phyloP scores from a whole-genome alignment of 345 rosid genomes.

The Balakata baccata region DNA sequence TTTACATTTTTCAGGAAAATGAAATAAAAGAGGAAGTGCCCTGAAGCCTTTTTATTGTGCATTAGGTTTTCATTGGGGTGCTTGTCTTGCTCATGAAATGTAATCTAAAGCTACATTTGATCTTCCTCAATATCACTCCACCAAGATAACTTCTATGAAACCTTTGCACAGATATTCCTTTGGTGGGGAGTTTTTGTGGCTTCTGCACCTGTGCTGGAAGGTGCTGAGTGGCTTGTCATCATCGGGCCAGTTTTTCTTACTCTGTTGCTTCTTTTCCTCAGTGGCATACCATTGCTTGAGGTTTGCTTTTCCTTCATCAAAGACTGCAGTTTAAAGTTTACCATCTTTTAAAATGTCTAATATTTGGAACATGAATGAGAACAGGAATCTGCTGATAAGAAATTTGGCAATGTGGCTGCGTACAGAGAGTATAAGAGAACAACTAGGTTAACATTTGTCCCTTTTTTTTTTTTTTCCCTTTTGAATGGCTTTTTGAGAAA shows the following conservation, averaged over 20 bases:
- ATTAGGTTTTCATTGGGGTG: neutral
- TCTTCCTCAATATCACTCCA: neutral
- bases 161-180: constrained; percentile 54
- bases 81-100: neutral
- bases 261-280: constrained; percentile 71
- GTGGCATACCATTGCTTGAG: constrained; percentile 96
- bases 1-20: neutral
- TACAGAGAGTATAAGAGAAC: constrained; percentile 67
- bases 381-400: constrained; percentile 85
- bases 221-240: constrained; percentile 80
- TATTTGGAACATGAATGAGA: constrained; percentile 6
- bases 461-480: constrained; percentile 2
- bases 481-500: constrained; percentile 1
- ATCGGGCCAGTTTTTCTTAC: constrained; percentile 82
- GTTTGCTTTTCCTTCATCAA: constrained; percentile 32
- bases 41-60: neutral
- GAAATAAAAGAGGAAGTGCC: neutral
- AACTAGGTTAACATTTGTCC: constrained; percentile 49
- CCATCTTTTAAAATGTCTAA: neutral
- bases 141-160: constrained; percentile 4
- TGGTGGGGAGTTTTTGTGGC: constrained; percentile 94
- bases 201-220: constrained; percentile 64
- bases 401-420: constrained; percentile 56
- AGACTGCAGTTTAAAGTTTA: neutral
- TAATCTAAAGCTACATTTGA: neutral